Evolutionary conservation across 2,329 filamentous ascomycete species (phyloP).

Genomic region (Ophiocordyceps sinensis): DNA sequence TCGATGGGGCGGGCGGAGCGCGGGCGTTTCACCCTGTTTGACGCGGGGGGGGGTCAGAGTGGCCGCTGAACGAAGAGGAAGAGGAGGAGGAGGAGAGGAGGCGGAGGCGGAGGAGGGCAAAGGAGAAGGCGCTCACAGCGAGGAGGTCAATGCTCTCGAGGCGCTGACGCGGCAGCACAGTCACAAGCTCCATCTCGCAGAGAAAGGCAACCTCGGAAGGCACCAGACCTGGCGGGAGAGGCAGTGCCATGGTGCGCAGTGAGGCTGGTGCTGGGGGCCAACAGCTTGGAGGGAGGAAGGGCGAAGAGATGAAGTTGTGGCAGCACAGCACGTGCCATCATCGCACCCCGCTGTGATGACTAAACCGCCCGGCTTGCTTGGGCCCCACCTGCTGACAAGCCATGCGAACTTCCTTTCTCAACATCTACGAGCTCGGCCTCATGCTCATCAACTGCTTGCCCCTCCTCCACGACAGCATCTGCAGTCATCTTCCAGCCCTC

Average conservation of each 20-base stretch:
- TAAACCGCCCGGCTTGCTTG: too few relatives aligned
- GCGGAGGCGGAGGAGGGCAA: slow-evolving; percentile 3
- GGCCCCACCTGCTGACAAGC: too few relatives aligned
- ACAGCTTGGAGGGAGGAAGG: background rate
- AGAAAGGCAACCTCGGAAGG: slow-evolving; percentile 85
- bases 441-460: too few relatives aligned
- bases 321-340: too few relatives aligned
- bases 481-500: too few relatives aligned
- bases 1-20: slow-evolving; percentile 68
- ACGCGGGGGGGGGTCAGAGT: background rate
- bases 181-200: slow-evolving; percentile 95
- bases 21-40: slow-evolving; percentile 58
- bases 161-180: slow-evolving; percentile 78
- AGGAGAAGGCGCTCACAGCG: slow-evolving; percentile 46
- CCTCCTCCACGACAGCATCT: too few relatives aligned
- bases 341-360: too few relatives aligned
- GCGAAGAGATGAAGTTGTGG: too few relatives aligned
- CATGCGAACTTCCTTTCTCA: too few relatives aligned
- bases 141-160: slow-evolving; percentile 77
- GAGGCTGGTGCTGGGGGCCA: background rate
- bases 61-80: background rate
- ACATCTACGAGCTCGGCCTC: too few relatives aligned
- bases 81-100: background rate
- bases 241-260: slow-evolving; percentile 25
- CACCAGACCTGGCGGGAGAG: slow-evolving; percentile 44